phyloP scores from a whole-genome alignment of 768 basidiomycete species.

The Hortiboletus flavorubellus region DNA sequence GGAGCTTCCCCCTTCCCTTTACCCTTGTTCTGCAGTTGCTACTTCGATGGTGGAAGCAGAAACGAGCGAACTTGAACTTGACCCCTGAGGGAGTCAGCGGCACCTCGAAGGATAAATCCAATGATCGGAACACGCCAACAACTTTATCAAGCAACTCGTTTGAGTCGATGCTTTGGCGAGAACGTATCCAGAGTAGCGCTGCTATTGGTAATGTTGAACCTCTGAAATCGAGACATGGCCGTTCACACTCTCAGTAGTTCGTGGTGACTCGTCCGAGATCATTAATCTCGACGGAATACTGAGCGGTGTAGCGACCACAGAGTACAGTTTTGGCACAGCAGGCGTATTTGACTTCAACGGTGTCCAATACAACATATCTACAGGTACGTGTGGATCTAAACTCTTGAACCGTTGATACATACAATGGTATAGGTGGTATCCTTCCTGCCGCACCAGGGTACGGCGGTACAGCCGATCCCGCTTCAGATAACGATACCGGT shows the following conservation, averaged over 20 bases:
- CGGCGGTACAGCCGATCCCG: neutral
- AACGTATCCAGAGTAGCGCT: neutral
- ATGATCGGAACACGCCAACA: neutral
- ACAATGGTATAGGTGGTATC: conserved; percentile 1
- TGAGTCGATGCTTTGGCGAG: neutral
- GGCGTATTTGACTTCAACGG: conserved; percentile 18
- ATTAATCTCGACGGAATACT: conserved; percentile 5
- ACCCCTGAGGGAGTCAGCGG: conserved; percentile 13
- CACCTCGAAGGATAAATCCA: conserved; percentile 1
- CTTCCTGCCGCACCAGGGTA: conserved; percentile 2
- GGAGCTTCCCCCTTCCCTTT: conserved; percentile 43
- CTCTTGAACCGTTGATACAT: neutral
- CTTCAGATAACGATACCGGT: neutral
- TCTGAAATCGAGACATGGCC: neutral
- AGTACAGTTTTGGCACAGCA: conserved; percentile 1
- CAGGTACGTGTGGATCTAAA: neutral
- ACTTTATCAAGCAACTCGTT: neutral
- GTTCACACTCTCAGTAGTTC: conserved; percentile 2
- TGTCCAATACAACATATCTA: conserved; percentile 15
- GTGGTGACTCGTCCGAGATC: conserved; percentile 12
- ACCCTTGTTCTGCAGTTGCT: conserved; percentile 15
- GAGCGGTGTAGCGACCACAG: conserved; percentile 15
- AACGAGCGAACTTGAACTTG: conserved; percentile 42
- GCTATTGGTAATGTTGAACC: neutral
- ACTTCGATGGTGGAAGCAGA: conserved; percentile 37